Base-by-base conservation (phyloP, 2,329 filamentous ascomycete species). In the Alternaria conjuncta region DNA sequence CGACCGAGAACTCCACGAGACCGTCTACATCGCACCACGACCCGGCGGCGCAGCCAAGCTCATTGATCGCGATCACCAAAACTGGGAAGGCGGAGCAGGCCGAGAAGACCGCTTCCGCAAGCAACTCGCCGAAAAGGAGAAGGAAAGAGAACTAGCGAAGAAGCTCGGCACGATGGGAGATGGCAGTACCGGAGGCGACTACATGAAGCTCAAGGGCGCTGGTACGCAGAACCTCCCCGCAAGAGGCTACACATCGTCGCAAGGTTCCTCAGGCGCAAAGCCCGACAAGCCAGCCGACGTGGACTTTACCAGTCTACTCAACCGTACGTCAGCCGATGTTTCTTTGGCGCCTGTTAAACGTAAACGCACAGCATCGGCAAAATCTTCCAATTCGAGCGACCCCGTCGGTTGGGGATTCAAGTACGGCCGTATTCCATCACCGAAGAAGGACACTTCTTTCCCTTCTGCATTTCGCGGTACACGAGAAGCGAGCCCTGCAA, bases 81-180 rank as follows among this genome's bases (percentile, higher is more conserved):
- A 80, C 58, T 78, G 72, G 65, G 75, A 77, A 57, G 67, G 72
- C 21, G 85, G 87, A 30, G 86, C 85, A 28, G 89, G 89, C 70
- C 86, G 87, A 63, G 87, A 89, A 55, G 92, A 94, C 66, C 86
- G 87, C 18, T 80, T 92, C 68, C 89, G 88, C 66, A 86, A 89
- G 60, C 86, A 86, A 4, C 82, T 94, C 6, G 86, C 88, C 6
- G 87, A 86, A 13, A 86, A 88, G 70, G 91, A 94, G 78, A 90
- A 87, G 73, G 92, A 95, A 77, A 84, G 88, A 20, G 89, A 92
- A 23, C 86, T 96, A 53, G 90, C 89, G 67, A 88, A 87, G 75
- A 88, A 88, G 69, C 83, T 96, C 3, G 88, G 87, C 10, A 82
- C 86, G 55, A 82, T 89, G 62, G 91, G 91, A 10, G 86, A 83